Conservation (phyloP, 768 basidiomycete species). For the Mycena polygramma region DNA sequence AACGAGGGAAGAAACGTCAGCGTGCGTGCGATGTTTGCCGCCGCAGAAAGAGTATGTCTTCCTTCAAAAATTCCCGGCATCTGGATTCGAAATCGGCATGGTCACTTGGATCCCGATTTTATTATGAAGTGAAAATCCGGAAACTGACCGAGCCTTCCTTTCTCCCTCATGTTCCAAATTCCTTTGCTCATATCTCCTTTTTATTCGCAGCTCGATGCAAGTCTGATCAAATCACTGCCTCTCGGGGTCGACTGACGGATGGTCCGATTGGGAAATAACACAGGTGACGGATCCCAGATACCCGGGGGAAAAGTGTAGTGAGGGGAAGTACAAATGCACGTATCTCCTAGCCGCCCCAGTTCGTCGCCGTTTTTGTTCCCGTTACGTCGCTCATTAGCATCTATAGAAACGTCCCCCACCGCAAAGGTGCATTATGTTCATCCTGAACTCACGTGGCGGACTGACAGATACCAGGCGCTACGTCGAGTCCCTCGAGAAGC, state of each 20-base stretch:
- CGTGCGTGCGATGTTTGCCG: not conserved
- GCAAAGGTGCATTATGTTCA: not conserved
- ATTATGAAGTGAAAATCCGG: no score
- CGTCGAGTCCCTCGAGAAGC: not conserved
- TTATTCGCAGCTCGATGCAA: no score
- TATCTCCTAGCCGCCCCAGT: not conserved
- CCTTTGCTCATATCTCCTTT: not conserved
- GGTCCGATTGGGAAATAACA: not conserved
- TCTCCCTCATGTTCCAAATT: no score
- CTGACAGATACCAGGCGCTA: not conserved
- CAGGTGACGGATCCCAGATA: not conserved
- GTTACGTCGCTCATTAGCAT: not conserved
- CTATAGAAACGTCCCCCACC: not conserved
- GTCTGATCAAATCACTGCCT: not conserved
- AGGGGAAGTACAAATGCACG: not conserved
- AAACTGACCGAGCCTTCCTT: no score
- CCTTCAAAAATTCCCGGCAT: not conserved
- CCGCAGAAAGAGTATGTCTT: not conserved
- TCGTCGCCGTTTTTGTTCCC: no score
- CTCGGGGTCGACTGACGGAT: not conserved
- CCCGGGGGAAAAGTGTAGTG: not conserved
- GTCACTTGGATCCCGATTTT: no score
- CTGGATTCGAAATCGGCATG: no score
- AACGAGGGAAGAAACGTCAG: not conserved
- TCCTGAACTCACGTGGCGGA: not conserved